Evolutionary conservation across 1,284 basidiomycete genomes (phyloP).

Genomic region (Cutaneotrichosporon daszewskae): DNA sequence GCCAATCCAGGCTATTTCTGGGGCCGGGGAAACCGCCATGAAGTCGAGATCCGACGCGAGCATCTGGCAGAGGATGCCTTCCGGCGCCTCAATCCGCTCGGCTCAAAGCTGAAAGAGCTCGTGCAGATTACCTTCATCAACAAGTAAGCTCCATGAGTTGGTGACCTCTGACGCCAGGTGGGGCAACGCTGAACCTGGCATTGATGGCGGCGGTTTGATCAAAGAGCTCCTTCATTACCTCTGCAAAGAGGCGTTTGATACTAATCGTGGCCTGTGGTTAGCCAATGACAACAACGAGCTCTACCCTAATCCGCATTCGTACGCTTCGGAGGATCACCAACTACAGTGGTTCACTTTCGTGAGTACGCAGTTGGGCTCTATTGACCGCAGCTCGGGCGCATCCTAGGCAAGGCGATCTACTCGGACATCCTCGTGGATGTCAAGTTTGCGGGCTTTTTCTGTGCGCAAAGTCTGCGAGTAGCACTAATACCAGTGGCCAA

Average conservation of each 20-base stretch:
- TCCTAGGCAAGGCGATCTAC: slow-evolving; percentile 93
- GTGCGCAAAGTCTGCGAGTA: too few species aligned
- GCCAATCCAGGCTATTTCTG: too few species aligned
- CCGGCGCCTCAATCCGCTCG: slow-evolving; percentile 56
- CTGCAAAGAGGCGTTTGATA: slow-evolving; percentile 89
- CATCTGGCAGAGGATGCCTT: slow-evolving; percentile 85
- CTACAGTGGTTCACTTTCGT: slow-evolving; percentile 88
- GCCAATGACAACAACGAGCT: slow-evolving; percentile 84
- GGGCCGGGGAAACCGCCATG: slow-evolving; percentile 3
- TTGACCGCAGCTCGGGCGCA: too few species aligned
- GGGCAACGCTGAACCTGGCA: slow-evolving; percentile 38
- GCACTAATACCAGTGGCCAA: too few species aligned
- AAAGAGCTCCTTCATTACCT: slow-evolving; percentile 97
- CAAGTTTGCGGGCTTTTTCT: slow-evolving; percentile 93
- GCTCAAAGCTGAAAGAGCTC: slow-evolving; percentile 68
- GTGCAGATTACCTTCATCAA: slow-evolving; percentile 88
- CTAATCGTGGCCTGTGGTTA: slow-evolving; percentile 88
- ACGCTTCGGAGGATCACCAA: slow-evolving; percentile 76
- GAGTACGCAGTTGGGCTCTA: too few species aligned
- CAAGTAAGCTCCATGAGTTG: slow-evolving; percentile 51
- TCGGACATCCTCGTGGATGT: slow-evolving; percentile 96
- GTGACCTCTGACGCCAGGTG: slow-evolving; percentile 10
- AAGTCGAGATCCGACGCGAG: slow-evolving; percentile 64
- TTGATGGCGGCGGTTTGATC: slow-evolving; percentile 91
- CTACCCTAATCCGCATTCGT: slow-evolving; percentile 87